Evolutionary conservation across 1,284 basidiomycete species (phyloP), one percentile per base, ranked within the genome.

Genomic region (Trichosporon sp.): DNA sequence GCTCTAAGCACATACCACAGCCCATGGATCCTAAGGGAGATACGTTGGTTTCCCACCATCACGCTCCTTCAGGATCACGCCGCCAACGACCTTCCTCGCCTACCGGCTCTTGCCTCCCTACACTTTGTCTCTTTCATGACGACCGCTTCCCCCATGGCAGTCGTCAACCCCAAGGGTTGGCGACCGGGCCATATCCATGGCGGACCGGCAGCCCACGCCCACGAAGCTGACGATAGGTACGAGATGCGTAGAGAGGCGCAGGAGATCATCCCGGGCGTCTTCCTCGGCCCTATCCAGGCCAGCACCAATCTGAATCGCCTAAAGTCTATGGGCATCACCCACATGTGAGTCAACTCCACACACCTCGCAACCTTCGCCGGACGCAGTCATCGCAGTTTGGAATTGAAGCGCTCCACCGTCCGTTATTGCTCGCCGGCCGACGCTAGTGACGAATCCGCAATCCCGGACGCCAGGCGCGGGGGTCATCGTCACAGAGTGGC

Each of bases 221-320:
- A 31, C 29, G 29, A 60, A 11, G 29, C 67, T 65, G 44, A 67
- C 65, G 12, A 11, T 67, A 95, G 92, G 78, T 97, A 97, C 78
- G 94, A 97, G 81, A 97, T 97, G 95, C 87, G 95, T 53, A 85
- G 94, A 58, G 90, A 95, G 78, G 93, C 93, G 73, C 95, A 98
- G 83, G 89, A 94, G 81, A 94, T 97, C 75, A 85, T 96, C 0
- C 92, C 92, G 2, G 89, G 89, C 11, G 87, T 98, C 51, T 87
- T 89, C 58, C 88, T 97, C 1, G 95, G 95, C 0, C 93, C 94
- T 0, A 93, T 95, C 75, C 91, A 93, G 75, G 90, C 91, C 2
- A 92, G 92, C 1, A 93, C 92, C 76, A 90, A 91, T 3, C 83
- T 92, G 18, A 86, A 89, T 18, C 87, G 86, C 3, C 87, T 98